phyloP scores from a whole-genome alignment of 75 land plant genomes.

The Pseudotsuga menziesii region DNA sequence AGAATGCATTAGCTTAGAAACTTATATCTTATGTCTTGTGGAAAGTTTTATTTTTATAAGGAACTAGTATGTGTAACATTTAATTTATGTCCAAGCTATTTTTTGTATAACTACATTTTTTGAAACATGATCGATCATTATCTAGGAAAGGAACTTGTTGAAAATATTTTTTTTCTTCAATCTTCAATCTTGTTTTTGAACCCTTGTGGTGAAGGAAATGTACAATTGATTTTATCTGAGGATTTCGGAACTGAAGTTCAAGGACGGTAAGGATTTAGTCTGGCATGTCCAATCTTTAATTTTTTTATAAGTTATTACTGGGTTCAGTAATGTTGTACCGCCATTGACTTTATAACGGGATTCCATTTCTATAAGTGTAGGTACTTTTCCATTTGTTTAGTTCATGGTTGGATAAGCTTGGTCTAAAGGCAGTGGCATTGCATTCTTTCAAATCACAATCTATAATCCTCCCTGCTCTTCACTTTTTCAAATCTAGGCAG shows the following conservation, averaged over 20 bases:
- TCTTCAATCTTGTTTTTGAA: slow-evolving; percentile 69
- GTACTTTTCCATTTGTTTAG: too few species aligned
- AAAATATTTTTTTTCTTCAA: slow-evolving; percentile 58
- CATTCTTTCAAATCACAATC: too few species aligned
- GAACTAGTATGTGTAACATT: too few species aligned
- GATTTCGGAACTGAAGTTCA: slow-evolving; percentile 35
- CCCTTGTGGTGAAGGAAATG: slow-evolving; percentile 61
- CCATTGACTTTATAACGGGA: background rate
- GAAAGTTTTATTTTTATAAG: too few species aligned
- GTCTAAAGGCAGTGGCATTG: too few species aligned
- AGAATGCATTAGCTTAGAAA: too few species aligned
- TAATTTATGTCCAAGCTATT: background rate
- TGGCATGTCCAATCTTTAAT: background rate
- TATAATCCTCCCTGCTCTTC: too few species aligned
- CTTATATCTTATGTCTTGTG: too few species aligned
- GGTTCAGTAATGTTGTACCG: too few species aligned
- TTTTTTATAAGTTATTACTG: background rate
- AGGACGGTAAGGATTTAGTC: slow-evolving; percentile 31
- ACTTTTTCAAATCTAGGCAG: too few species aligned
- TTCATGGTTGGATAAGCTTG: too few species aligned
- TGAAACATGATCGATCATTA: slow-evolving; percentile 60
- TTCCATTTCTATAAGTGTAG: slow-evolving; percentile 16
- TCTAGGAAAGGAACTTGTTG: slow-evolving; percentile 56
- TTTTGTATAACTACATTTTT: background rate
- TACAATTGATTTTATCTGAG: slow-evolving; percentile 56